A percentile compares a stretch with the other conserved stretches of the same genome.
Evolutionary conservation across 345 rosid species (phyloP).

Genomic region (Eucalyptus curtisii): DNA sequence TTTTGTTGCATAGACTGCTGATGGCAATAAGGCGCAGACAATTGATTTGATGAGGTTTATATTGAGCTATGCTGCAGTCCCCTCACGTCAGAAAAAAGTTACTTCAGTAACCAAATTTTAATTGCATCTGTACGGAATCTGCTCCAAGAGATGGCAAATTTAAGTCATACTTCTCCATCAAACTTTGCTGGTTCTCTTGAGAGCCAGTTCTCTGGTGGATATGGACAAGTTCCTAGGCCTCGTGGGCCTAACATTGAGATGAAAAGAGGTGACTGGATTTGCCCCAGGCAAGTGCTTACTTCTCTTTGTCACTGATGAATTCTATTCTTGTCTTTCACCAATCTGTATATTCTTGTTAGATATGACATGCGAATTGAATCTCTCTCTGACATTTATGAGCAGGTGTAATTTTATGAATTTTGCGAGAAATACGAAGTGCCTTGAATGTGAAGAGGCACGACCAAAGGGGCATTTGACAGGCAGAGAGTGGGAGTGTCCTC

Average conservation of each 20-base stretch:
- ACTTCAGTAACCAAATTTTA: conserved; percentile 11
- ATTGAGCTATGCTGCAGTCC: conserved; percentile 19
- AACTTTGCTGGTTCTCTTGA: conserved; percentile 11
- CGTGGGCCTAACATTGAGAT: conserved; percentile 42
- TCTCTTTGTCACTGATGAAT: background rate
- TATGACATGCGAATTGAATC: background rate
- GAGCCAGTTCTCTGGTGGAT: conserved; percentile 22
- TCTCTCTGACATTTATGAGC: conserved; percentile 8
- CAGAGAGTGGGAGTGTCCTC: conserved; percentile 96
- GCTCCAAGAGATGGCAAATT: conserved; percentile 42
- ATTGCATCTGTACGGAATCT: conserved; percentile 55
- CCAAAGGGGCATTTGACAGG: conserved; percentile 82
- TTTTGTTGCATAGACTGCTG: conserved; percentile 18
- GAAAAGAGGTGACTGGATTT: conserved; percentile 96
- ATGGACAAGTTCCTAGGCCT: conserved; percentile 32
- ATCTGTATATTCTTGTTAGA: background rate
- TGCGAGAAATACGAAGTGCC: conserved; percentile 79
- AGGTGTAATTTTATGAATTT: conserved; percentile 95
- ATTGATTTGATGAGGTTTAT: conserved; percentile 76
- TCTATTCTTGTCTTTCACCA: background rate
- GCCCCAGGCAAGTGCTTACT: conserved; percentile 41
- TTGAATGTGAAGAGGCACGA: conserved; percentile 76
- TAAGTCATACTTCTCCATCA: conserved; percentile 12
- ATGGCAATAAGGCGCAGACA: conserved; percentile 27
- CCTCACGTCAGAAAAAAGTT: background rate